Evolutionary conservation across 2,329 filamentous ascomycete species (phyloP), one percentile per base, ranked within the genome.

Genomic region (Exophiala dermatitidis): DNA sequence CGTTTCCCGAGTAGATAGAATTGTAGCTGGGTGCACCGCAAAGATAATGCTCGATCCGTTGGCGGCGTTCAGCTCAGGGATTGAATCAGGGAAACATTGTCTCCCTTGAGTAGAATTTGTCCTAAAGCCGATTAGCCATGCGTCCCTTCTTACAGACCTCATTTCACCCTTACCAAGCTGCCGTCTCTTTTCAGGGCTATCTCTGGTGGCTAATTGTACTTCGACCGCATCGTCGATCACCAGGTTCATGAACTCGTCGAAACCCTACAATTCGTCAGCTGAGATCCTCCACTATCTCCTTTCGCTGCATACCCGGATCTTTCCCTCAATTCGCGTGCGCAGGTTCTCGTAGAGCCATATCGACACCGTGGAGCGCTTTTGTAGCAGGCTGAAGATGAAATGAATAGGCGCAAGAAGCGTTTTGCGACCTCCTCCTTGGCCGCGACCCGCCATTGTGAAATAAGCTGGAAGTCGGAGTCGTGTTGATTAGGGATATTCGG

Each of bases 181-280:
- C 71, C 88, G 83, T 69, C 90, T 80, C 62, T 82, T 83, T 73
- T 94, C 90, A 62, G 85, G 82, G 40, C 87, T 85, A 10, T 81
- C 83, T 77, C 94, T 95, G 59, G 86, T 90, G 51, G 88, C 77
- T 67, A 89, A 81, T 70, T 85, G 87, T 42, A 98, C 90, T 73
- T 97, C 91, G 53, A 96, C 83, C 31, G 93, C 93, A 64, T 98
- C 90, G 67, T 98, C 93, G 62, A 95, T 81, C 37, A 97, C 93
- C 46, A 98, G 77, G 74, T 98, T 98, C 90, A 98, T 96, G 75
- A 97, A 98, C 72, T 98, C 93, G 69, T 98, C 93, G 63, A 98
- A 98, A 9, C 93, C 90, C 90, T 95, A n/a, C 41, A 33, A 28
- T 10, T 37, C 2, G 12, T 61, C 51, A 63, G 59, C 38, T 43